These are phyloP conservation scores for Acrasis kona DNA, from an alignment of 78 protist genomes.

Conservation along the genomic window DNA sequence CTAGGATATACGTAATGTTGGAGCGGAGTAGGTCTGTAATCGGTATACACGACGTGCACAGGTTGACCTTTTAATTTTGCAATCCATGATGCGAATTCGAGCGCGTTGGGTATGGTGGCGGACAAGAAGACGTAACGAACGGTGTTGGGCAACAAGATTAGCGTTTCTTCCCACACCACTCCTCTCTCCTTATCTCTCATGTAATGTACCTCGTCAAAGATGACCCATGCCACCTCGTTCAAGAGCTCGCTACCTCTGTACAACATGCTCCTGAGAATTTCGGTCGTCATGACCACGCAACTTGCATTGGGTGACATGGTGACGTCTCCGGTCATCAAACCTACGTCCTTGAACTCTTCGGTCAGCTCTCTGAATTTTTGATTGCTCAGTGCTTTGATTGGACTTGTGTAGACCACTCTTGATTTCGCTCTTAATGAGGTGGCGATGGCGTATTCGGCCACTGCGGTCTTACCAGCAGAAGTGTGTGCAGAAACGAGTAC, in stretches of 20 bases:
- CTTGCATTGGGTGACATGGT: constrained; percentile 53
- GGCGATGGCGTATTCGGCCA: constrained; percentile 86
- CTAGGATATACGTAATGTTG: constrained; percentile 53
- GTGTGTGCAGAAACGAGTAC: constrained; percentile 98
- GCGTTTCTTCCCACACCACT: constrained; percentile 91
- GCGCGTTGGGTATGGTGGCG: constrained; percentile 85
- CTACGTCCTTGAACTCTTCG: constrained; percentile 48
- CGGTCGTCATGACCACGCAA: constrained; percentile 69
- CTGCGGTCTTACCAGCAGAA: constrained; percentile 97
- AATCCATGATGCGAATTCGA: constrained; percentile 76
- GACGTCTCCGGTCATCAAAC: constrained; percentile 87
- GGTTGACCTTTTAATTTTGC: constrained; percentile 7
- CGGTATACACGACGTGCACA: constrained; percentile 66
- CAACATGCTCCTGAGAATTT: constrained; percentile 93
- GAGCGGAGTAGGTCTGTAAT: constrained; percentile 88
- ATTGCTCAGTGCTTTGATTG: constrained; percentile 84
- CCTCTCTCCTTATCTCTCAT: constrained; percentile 77
- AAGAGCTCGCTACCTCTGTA: constrained; percentile 87
- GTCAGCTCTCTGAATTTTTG: constrained; percentile 68
- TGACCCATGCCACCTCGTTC: constrained; percentile 75
- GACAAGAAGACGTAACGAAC: constrained; percentile 74
- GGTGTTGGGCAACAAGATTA: constrained; percentile 61
- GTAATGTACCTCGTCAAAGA: constrained; percentile 89
- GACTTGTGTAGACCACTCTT: constrained; percentile 77
- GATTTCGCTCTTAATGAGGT: constrained; percentile 38